Evolutionary conservation across 345 rosid genomes (phyloP), one percentile per base, ranked within the genome.

Genomic region (Eucalyptus cloeziana): DNA sequence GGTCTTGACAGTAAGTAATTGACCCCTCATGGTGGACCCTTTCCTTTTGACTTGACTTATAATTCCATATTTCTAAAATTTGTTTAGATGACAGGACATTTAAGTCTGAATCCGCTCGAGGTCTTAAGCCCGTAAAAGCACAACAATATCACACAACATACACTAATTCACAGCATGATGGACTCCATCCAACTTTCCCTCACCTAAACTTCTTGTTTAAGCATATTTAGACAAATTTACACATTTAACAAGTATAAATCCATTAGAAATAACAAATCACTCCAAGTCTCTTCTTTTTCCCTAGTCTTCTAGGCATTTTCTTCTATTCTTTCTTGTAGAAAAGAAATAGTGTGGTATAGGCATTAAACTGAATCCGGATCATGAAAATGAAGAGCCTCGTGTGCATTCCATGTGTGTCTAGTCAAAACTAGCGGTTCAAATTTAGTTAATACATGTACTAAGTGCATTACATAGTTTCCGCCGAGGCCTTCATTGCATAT

Each of bases 71-170:
- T 60, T 27, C 13, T 27, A 60, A 58, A 24, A 58, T 10, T 9
- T 10, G 13, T 58, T 25, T 25, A 10, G 62, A 56, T 56, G 62
- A 56, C 30, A 56, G 1, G 31, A 60, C 4, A 60, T 60, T 27
- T 13, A 27, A 12, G 31, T 30, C 1, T 12, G 7, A 60, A 60
- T 14, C 13, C 0, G 13, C 5, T 0, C 3, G 0, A 22, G 64
- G 64, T 54, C 60, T 21, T 8, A 24, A 54, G 22, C 25, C 25
- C 60, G 22, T 21, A 54, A 21, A 54, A 4, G 60, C 60, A 54
- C 60, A 21, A 54, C 0, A 22, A 54, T 54, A 54, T 54, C 60
- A 54, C 27, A 54, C 11, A 54, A 54, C 60, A 58, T 10, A 22
- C 62, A 56, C 64, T 22, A 58, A 10, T 58, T 22, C 13, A 58